Conservation (phyloP, 2,329 filamentous ascomycete species). For the Aspergillus terreus region DNA sequence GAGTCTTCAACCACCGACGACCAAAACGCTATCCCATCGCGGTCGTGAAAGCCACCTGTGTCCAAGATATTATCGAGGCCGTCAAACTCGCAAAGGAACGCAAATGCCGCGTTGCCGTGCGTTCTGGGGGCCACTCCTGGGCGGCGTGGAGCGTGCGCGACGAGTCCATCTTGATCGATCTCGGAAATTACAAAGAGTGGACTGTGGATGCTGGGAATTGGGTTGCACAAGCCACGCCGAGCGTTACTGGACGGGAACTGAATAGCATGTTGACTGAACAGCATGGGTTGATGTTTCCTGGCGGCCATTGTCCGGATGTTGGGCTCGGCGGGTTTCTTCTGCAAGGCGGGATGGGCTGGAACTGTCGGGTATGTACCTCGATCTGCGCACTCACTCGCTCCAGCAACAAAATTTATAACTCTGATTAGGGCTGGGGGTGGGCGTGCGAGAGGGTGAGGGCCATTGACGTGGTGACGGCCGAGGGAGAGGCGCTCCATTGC, state of each 20-base stretch:
- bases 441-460: constrained; percentile 47
- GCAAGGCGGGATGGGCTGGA: constrained; percentile 59
- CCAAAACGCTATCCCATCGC: constrained; percentile 40
- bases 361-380: constrained; percentile 43
- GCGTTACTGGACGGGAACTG: constrained; percentile 42
- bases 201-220: constrained; percentile 36
- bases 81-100: constrained; percentile 36
- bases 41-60: constrained; percentile 37
- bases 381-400: too few relatives aligned
- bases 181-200: constrained; percentile 40
- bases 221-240: constrained; percentile 45
- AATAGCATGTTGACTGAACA: constrained; percentile 18
- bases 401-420: too few relatives aligned
- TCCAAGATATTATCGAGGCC: constrained; percentile 31
- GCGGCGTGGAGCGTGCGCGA: constrained; percentile 50
- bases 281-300: constrained; percentile 47
- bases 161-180: constrained; percentile 43
- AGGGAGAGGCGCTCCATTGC: constrained; percentile 29
- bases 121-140: constrained; percentile 49
- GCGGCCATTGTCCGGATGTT: constrained; percentile 56
- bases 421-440: constrained; percentile 51
- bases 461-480: constrained; percentile 49
- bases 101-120: constrained; percentile 41
- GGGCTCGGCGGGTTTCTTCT: constrained; percentile 54
- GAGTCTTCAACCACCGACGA: constrained; percentile 46